phyloP scores from a whole-genome alignment of 1,139 yeast genomes.

The Candida sojae region DNA sequence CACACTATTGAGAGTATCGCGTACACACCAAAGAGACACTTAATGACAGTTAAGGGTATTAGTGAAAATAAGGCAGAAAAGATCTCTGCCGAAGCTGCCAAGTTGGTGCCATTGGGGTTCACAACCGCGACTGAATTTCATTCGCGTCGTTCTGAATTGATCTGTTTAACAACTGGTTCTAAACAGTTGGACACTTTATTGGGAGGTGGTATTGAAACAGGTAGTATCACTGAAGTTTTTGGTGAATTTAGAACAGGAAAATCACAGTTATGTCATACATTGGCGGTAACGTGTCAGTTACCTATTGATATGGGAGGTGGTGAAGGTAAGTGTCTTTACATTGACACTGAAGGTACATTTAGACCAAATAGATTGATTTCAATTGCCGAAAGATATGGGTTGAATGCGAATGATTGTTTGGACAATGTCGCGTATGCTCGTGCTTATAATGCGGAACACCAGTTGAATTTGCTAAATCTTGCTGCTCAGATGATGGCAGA shows the following conservation, averaged over 20 bases:
- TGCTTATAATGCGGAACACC: slow-evolving; percentile 97
- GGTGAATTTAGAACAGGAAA: slow-evolving; percentile 99
- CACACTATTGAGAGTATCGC: slow-evolving; percentile 93
- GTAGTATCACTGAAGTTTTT: slow-evolving; percentile 92
- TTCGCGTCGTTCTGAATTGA: slow-evolving; percentile 83
- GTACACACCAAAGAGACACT: slow-evolving; percentile 77
- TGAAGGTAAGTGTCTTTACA: slow-evolving; percentile 94
- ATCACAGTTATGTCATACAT: slow-evolving; percentile 93
- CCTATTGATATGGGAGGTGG: slow-evolving; percentile 99
- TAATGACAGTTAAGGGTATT: slow-evolving; percentile 82
- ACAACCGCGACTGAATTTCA: slow-evolving; percentile 97
- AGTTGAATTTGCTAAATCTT: slow-evolving; percentile 77
- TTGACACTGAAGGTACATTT: slow-evolving; percentile 97
- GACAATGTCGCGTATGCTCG: slow-evolving; percentile 97
- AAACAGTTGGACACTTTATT: slow-evolving; percentile 88
- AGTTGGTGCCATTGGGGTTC: slow-evolving; percentile 92
- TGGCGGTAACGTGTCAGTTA: slow-evolving; percentile 94
- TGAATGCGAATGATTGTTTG: slow-evolving; percentile 91
- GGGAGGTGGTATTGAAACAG: slow-evolving; percentile 98
- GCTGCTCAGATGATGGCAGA: slow-evolving; percentile 98
- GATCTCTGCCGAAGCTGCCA: slow-evolving; percentile 77
- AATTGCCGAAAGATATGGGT: slow-evolving; percentile 88
- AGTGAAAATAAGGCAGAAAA: slow-evolving; percentile 95
- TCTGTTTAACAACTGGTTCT: slow-evolving; percentile 93
- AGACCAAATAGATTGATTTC: slow-evolving; percentile 88